phyloP scores from a whole-genome alignment of 2,329 filamentous ascomycete genomes.

The Colletotrichum liaoningense region DNA sequence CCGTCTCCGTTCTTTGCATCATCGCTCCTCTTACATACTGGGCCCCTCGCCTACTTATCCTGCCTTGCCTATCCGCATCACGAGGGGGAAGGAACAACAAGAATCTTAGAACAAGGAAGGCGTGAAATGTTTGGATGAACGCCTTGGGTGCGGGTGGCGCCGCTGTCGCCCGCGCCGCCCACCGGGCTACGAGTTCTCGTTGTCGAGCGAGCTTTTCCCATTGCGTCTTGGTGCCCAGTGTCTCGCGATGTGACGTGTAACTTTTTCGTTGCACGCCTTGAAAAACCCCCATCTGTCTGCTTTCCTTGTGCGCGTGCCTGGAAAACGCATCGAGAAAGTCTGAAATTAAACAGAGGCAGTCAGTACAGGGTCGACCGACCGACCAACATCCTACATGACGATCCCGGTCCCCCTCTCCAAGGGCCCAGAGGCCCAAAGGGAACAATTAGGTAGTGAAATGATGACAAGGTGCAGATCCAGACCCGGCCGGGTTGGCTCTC shows the following conservation, averaged over 20 bases:
- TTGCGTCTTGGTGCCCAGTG: neutral
- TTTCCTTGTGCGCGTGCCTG: too few relatives aligned
- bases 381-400: neutral
- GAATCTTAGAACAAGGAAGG: neutral
- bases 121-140: neutral
- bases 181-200: neutral
- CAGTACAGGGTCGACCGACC: neutral
- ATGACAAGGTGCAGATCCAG: neutral
- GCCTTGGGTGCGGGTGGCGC: slow-evolving; percentile 25
- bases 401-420: neutral
- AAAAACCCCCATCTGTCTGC: neutral
- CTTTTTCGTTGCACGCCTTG: neutral
- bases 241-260: neutral
- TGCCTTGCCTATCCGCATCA: neutral
- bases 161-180: slow-evolving; percentile 11
- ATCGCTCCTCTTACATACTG: neutral
- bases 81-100: slow-evolving; percentile 5
- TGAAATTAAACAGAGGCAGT: neutral
- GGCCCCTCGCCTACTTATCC: neutral
- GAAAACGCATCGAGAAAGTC: neutral
- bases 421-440: neutral
- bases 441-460: neutral
- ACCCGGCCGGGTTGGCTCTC: neutral
- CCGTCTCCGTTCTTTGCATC: neutral
- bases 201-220: neutral